These are phyloP conservation scores for Barnettozyma sucrosica DNA, from an alignment of 805 yeast species.

Conservation along the genomic window DNA sequence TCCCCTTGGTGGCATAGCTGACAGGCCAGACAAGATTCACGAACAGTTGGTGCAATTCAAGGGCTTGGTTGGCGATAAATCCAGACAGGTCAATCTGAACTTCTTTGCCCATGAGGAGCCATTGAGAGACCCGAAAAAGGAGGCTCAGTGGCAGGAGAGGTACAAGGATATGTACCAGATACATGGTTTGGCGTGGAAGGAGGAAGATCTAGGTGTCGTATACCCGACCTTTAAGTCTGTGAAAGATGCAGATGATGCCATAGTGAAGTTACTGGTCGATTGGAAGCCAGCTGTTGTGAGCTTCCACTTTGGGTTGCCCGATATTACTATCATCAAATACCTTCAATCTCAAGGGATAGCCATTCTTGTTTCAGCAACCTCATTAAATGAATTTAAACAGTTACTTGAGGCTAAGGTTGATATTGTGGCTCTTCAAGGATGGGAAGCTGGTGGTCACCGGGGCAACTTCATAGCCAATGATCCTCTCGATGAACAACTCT, in stretches of 20 bases:
- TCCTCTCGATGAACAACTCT: constrained; percentile 28
- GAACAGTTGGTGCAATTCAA: constrained; percentile 12
- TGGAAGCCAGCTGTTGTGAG: constrained; percentile 40
- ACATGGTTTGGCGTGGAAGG: constrained; percentile 2
- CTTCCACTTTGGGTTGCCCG: constrained; percentile 50
- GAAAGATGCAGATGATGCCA: constrained; percentile 5
- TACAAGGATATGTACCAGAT: constrained; percentile 11
- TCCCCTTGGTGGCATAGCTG: constrained; percentile 20
- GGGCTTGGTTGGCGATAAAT: constrained; percentile 4
- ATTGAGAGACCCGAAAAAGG: constrained; percentile 9
- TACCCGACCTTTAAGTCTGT: constrained; percentile 18
- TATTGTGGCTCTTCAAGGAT: constrained; percentile 50
- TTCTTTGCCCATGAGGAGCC: constrained; percentile 40
- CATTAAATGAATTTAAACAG: constrained; percentile 35
- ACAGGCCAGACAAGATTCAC: constrained; percentile 11
- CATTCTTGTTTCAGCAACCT: constrained; percentile 44
- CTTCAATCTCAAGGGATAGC: constrained; percentile 35
- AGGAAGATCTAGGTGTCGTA: background rate
- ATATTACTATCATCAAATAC: constrained; percentile 25
- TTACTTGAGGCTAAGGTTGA: constrained; percentile 34
- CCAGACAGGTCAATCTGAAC: constrained; percentile 35
- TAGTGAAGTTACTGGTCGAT: constrained; percentile 16
- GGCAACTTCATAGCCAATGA: constrained; percentile 39
- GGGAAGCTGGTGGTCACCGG: constrained; percentile 64
- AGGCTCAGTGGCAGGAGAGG: constrained; percentile 21